Evolutionary conservation across 2,329 filamentous ascomycete species (phyloP).

Genomic region (Ilyonectria sp.): DNA sequence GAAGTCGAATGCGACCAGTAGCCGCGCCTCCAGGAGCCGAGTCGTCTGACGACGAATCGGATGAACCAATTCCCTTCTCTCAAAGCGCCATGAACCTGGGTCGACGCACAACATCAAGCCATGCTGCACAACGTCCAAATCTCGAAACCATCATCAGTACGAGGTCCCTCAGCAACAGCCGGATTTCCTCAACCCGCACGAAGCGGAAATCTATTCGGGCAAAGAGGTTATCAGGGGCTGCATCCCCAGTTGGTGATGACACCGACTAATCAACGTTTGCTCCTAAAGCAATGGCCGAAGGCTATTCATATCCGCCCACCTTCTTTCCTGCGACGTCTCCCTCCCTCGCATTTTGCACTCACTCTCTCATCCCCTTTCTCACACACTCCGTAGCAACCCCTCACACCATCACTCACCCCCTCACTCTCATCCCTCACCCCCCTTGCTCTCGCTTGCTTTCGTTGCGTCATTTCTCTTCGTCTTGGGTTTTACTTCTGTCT

Average conservation of each 20-base stretch:
- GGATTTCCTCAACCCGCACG: constrained; percentile 48
- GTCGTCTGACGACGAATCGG: constrained; percentile 54
- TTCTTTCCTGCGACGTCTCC: constrained; percentile 14
- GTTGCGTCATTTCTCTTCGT: constrained; percentile 29
- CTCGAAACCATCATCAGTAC: constrained; percentile 64
- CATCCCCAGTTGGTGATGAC: constrained; percentile 58
- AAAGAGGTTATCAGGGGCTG: constrained; percentile 50
- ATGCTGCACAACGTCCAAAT: constrained; percentile 60
- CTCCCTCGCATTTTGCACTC: constrained; percentile 30
- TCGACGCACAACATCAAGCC: constrained; percentile 48
- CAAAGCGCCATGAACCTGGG: constrained; percentile 44
- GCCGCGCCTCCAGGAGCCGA: constrained; percentile 50
- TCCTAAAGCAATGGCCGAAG: constrained; percentile 16
- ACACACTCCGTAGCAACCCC: constrained; percentile 21
- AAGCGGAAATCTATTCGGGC: constrained; percentile 50
- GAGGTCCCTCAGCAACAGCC: constrained; percentile 50
- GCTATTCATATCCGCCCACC: not conserved
- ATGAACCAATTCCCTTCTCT: constrained; percentile 41
- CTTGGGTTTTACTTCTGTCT: constrained; percentile 39
- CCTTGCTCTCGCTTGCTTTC: constrained; percentile 28
- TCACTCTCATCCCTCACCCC: constrained; percentile 10
- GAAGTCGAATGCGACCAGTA: constrained; percentile 47
- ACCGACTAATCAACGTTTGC: constrained; percentile 46
- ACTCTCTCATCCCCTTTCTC: constrained; percentile 26
- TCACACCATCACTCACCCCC: constrained; percentile 17